Conservation (phyloP, 2,329 filamentous ascomycete species). For the Neocucurbitaria cava region DNA sequence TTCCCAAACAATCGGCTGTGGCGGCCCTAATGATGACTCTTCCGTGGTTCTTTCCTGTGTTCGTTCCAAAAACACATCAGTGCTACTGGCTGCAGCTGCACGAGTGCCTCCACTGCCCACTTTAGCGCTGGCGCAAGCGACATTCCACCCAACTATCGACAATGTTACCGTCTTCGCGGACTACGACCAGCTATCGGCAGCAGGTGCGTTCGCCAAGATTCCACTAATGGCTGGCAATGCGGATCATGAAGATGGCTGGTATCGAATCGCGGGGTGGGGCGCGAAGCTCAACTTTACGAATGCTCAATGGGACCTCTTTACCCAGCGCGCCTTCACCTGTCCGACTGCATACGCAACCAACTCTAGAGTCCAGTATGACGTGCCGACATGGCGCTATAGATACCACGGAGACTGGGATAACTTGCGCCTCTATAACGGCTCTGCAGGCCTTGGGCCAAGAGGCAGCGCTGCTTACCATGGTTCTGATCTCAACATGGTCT, state of each 20-base stretch:
- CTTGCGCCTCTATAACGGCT: conserved; percentile 39
- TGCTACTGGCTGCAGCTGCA: conserved; percentile 33
- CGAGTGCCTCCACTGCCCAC: conserved; percentile 35
- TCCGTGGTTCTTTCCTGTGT: conserved; percentile 47
- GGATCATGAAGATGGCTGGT: conserved; percentile 37
- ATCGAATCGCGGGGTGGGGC: conserved; percentile 32
- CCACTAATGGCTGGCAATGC: conserved; percentile 33
- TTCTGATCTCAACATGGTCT: conserved; percentile 44
- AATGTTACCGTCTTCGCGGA: conserved; percentile 39
- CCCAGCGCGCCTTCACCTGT: conserved; percentile 33
- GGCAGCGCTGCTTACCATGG: conserved; percentile 49
- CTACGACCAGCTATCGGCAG: conserved; percentile 30
- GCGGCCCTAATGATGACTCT: conserved; percentile 26
- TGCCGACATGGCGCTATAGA: conserved; percentile 48
- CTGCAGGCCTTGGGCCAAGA: conserved; percentile 27
- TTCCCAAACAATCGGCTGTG: conserved; percentile 48
- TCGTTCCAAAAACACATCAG: conserved; percentile 31
- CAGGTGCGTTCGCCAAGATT: conserved; percentile 33
- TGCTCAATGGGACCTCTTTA: conserved; percentile 33
- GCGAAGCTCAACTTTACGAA: conserved; percentile 29
- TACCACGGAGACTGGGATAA: conserved; percentile 48
- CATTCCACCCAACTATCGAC: conserved; percentile 42
- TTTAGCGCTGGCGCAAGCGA: conserved; percentile 28
- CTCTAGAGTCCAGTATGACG: conserved; percentile 28
- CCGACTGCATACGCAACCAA: conserved; percentile 24